Percentiles rank a stretch among this genome's conserved stretches.
These are phyloP conservation scores for Glycine tomentella DNA, from an alignment of 306 rosid genomes.

Conservation along the genomic window DNA sequence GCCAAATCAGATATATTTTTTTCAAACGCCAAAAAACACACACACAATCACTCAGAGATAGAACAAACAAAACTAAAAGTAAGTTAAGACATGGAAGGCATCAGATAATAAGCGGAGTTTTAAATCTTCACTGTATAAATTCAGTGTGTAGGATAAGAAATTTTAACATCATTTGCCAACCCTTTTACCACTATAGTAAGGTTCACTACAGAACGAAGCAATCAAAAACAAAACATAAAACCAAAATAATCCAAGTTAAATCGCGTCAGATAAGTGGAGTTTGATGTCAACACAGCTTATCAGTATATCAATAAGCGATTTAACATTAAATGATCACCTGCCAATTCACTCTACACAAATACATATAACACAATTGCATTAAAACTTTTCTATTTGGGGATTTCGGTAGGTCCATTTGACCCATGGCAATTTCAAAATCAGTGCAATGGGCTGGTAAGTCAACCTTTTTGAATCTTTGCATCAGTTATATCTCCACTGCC, in stretches of 20 bases:
- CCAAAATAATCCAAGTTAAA: not conserved
- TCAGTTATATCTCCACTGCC: conserved; percentile 74
- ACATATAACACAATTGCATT: not conserved
- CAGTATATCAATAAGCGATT: conserved; percentile 98
- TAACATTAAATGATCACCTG: conserved; percentile 58
- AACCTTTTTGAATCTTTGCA: conserved; percentile 69
- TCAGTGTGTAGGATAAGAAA: conserved; percentile 86
- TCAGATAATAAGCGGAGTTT: conserved; percentile 95
- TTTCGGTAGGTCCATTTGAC: conserved; percentile 91
- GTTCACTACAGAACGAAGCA: too few species aligned
- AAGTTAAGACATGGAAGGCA: conserved; percentile 50
- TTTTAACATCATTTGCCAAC: conserved; percentile 66
- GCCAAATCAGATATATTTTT: too few species aligned
- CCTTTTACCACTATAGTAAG: not conserved
- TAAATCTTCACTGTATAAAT: conserved; percentile 56
- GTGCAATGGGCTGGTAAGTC: conserved; percentile 95
- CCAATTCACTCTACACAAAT: conserved; percentile 38
- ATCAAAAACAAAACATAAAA: not conserved
- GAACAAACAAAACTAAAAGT: not conserved
- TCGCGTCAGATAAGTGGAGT: conserved; percentile 69
- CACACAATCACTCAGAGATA: too few species aligned
- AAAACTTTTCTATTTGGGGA: not conserved
- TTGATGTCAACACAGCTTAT: conserved; percentile 59
- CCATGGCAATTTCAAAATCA: conserved; percentile 56
- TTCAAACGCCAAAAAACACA: not conserved